Evolutionary conservation across 2,329 filamentous ascomycete genomes (phyloP).

Genomic region (Thermothelomyces thermophilus): DNA sequence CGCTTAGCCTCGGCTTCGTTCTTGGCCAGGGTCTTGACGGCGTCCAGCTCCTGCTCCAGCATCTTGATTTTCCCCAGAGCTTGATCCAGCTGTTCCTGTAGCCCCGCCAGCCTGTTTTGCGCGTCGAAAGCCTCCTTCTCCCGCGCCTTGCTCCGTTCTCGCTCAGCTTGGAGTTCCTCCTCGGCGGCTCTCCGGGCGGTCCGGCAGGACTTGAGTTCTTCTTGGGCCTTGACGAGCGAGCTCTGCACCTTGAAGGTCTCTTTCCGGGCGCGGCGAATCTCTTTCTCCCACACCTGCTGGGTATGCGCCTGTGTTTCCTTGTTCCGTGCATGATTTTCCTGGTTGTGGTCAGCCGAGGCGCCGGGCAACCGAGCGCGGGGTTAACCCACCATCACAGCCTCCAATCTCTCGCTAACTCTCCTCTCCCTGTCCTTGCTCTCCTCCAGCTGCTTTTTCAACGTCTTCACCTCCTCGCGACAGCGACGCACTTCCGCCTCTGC

Average conservation of each 20-base stretch:
- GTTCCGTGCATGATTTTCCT: conserved; percentile 64
- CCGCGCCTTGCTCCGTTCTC: conserved; percentile 51
- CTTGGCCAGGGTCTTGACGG: conserved; percentile 63
- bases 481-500: conserved; percentile 62
- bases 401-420: conserved; percentile 59
- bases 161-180: conserved; percentile 56
- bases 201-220: conserved; percentile 61
- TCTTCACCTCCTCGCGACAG: conserved; percentile 53
- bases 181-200: conserved; percentile 49
- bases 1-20: conserved; percentile 64
- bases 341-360: conserved; percentile 3
- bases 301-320: conserved; percentile 65
- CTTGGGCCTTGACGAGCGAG: conserved; percentile 61
- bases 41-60: conserved; percentile 67
- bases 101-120: conserved; percentile 56
- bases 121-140: conserved; percentile 66
- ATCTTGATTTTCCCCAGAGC: conserved; percentile 56
- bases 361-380: not conserved
- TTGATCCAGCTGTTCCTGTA: conserved; percentile 61
- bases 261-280: conserved; percentile 62
- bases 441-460: conserved; percentile 52
- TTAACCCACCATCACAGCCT: conserved; percentile 59
- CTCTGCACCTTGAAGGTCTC: conserved; percentile 72
- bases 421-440: conserved; percentile 61
- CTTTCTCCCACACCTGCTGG: conserved; percentile 65